These are phyloP conservation scores for Solanum paucissectum DNA, from an alignment of 257 asterid genomes.

Conservation along the genomic window DNA sequence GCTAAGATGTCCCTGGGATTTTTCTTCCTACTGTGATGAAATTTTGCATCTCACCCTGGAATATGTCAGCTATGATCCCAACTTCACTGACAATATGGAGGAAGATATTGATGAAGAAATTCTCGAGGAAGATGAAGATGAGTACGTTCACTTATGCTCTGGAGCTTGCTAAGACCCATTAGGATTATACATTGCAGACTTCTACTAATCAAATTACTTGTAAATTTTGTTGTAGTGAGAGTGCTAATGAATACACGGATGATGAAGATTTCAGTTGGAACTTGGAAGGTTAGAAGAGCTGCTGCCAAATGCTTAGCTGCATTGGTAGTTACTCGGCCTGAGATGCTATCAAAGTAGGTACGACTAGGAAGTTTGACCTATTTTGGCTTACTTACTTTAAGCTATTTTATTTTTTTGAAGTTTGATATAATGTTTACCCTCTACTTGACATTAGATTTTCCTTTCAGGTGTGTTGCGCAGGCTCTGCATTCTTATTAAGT, in stretches of 20 bases:
- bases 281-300: slow-evolving; percentile 98
- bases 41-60: slow-evolving; percentile 77
- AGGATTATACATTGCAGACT: neutral
- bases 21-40: slow-evolving; percentile 63
- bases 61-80: slow-evolving; percentile 90
- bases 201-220: neutral
- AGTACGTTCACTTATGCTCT: slow-evolving; percentile 41
- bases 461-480: neutral
- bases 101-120: slow-evolving; percentile 86
- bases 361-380: neutral
- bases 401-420: neutral
- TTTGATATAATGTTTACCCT: neutral
- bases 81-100: slow-evolving; percentile 97
- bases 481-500: neutral
- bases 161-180: neutral
- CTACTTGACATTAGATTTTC: neutral
- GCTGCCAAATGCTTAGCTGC: slow-evolving; percentile 95
- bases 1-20: slow-evolving; percentile 84
- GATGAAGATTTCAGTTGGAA: slow-evolving; percentile 96
- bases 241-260: slow-evolving; percentile 89
- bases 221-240: slow-evolving; percentile 36
- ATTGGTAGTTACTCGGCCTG: slow-evolving; percentile 90
- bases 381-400: neutral
- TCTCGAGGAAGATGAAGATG: slow-evolving; percentile 85
- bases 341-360: slow-evolving; percentile 92